Conservation (phyloP, 176 grass and related monocot genomes). For the Oropetium thomaeum region DNA sequence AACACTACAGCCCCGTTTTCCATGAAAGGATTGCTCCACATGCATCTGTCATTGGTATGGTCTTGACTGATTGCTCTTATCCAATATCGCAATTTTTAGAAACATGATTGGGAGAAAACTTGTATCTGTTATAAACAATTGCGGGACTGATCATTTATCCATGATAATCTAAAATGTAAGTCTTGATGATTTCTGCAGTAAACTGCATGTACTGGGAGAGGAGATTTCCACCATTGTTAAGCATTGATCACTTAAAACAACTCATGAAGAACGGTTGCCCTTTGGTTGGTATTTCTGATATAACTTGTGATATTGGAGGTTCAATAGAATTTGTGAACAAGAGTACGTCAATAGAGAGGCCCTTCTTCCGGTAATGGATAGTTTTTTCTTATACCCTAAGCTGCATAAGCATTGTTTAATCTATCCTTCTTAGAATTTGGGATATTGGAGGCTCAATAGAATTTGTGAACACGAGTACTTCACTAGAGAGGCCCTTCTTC, state of each 20-base stretch:
- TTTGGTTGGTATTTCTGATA: conserved; percentile 84
- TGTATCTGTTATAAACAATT: neutral
- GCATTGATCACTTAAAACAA: conserved; percentile 64
- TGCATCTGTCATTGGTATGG: conserved; percentile 80
- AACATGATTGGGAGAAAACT: neutral
- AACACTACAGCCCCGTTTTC: conserved; percentile 76
- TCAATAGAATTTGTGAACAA: conserved; percentile 89
- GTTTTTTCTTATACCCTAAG: no score
- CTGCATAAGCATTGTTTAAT: neutral
- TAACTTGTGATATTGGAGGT: conserved; percentile 94
- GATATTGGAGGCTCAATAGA: conserved; percentile 77
- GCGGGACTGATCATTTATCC: neutral
- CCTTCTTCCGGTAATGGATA: conserved; percentile 92
- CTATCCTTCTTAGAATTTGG: neutral
- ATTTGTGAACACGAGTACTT: conserved; percentile 81
- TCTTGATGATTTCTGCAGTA: conserved; percentile 46
- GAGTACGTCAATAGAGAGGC: conserved; percentile 86
- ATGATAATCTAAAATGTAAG: conserved; percentile 11
- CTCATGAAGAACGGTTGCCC: conserved; percentile 58
- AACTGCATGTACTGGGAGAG: conserved; percentile 99
- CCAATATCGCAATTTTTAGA: neutral
- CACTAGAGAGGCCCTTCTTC: conserved; percentile 93
- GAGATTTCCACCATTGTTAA: conserved; percentile 87
- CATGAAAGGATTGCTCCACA: conserved; percentile 93
- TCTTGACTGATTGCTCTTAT: neutral